Evolutionary conservation across 495 filamentous ascomycete species (phyloP), one percentile per base, ranked within the genome.

Genomic region (Aspergillus incahuasiensis): DNA sequence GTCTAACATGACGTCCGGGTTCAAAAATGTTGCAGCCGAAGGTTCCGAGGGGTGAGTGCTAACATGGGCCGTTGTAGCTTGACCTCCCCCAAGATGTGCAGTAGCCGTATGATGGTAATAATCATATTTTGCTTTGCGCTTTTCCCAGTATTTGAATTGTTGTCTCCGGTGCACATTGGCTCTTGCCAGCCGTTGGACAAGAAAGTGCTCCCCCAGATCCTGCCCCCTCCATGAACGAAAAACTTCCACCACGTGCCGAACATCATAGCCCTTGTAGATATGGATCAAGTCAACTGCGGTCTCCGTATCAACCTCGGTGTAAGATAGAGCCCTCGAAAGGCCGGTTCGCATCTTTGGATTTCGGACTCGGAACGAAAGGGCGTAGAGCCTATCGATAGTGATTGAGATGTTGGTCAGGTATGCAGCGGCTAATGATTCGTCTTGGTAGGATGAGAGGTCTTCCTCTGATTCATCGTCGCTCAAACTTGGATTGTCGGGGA

Each of bases 61-160:
- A 5, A 3, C 12, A 3, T 35, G 32, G 32, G 12, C 12, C 2
- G 32, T 11, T 11, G 32, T 35, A 9, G 32, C 12, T 12, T 35
- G 8, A 12, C 2, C 32, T 35, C 32, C 32, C 32, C 12, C 32
- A 35, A 19, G 40, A 11, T 13, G 7, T 24, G 4, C 19, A 6
- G 15, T 44, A 9, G 41, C 44, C 15, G 24, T 15, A 16, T 32
- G 15, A 12, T 48, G 25, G 19, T 32, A 35, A 20, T 32, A 34
- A 3, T 19, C 3, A 12, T 19, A 48, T 28, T 48, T 48, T 3
- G 28, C 28, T 32, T 32, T 48, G 1, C 46, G 46, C 15, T 19
- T 32, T 12, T 48, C 25, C 46, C 46, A 48, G 46, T 48, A 48
- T 32, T 35, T 48, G 28, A 48, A 48, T 13, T 35, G 46, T 28